These are phyloP conservation scores for Diplodia seriata DNA, from an alignment of 2,329 filamentous ascomycete genomes.

Conservation along the genomic window DNA sequence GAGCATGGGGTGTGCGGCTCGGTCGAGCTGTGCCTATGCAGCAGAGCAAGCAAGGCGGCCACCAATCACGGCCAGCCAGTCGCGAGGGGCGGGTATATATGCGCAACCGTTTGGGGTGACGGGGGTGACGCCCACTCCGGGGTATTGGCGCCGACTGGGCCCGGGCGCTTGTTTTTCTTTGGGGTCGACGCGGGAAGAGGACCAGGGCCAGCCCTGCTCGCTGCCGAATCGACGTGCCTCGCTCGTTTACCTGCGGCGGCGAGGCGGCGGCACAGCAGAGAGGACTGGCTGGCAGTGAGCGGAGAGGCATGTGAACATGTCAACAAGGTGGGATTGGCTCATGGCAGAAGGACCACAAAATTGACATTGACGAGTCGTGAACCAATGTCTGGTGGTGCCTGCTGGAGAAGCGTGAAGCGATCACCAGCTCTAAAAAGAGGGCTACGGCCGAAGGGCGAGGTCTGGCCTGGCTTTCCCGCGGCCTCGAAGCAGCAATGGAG, in stretches of 20 bases:
- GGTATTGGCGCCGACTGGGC: conserved; percentile 8
- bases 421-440: neutral
- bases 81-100: conserved; percentile 5
- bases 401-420: neutral
- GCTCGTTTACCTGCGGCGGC: conserved; percentile 23
- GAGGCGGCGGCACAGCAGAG: neutral
- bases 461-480: neutral
- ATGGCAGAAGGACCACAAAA: no score
- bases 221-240: conserved; percentile 20
- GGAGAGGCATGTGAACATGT: neutral
- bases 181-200: neutral
- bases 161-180: conserved; percentile 3
- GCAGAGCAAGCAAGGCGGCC: neutral
- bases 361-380: no score
- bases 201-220: conserved; percentile 21
- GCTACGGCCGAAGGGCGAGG: conserved; percentile 21
- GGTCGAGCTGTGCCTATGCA: conserved; percentile 10
- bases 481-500: conserved; percentile 13
- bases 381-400: no score
- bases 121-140: neutral
- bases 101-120: conserved; percentile 16
- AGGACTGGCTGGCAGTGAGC: no score
- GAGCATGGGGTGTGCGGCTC: neutral
- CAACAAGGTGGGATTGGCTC: neutral
- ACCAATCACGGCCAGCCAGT: neutral